phyloP scores from a whole-genome alignment of 2,329 filamentous ascomycete species.

The Fusarium aywerte region DNA sequence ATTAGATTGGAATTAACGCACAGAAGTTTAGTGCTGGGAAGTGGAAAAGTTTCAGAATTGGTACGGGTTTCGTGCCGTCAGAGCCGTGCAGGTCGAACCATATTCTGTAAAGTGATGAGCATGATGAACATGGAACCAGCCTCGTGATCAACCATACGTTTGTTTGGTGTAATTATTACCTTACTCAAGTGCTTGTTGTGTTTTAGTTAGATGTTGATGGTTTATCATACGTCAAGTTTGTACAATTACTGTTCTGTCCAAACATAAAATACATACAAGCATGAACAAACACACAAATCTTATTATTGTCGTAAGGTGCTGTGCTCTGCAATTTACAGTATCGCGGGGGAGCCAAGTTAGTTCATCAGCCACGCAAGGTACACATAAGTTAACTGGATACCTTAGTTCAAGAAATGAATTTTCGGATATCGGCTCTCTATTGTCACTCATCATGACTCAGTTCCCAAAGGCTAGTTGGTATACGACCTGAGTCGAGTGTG shows the following conservation, averaged over 20 bases:
- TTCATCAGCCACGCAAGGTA: conserved; percentile 13
- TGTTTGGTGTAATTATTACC: background rate
- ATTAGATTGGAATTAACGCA: background rate
- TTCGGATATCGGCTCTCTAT: conserved; percentile 27
- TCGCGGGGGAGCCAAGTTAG: background rate
- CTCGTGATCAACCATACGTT: background rate
- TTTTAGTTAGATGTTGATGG: background rate
- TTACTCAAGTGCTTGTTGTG: no score
- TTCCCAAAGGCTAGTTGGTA: background rate
- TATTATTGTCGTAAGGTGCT: no score
- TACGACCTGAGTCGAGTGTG: no score
- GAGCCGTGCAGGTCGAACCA: conserved; percentile 30
- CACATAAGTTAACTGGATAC: background rate
- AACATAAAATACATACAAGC: background rate
- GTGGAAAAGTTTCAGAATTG: conserved; percentile 10
- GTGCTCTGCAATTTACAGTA: no score
- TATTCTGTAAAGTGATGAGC: conserved; percentile 6
- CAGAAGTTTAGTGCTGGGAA: background rate
- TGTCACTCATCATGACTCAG: conserved; percentile 6
- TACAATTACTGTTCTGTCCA: no score
- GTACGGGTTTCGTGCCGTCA: conserved; percentile 29
- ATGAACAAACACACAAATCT: no score
- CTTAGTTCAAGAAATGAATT: no score
- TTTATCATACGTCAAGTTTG: conserved; percentile 21
- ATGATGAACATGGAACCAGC: background rate